Base-by-base conservation (phyloP, 257 asterid genomes). In the Nicotiana tomentosiformis region DNA sequence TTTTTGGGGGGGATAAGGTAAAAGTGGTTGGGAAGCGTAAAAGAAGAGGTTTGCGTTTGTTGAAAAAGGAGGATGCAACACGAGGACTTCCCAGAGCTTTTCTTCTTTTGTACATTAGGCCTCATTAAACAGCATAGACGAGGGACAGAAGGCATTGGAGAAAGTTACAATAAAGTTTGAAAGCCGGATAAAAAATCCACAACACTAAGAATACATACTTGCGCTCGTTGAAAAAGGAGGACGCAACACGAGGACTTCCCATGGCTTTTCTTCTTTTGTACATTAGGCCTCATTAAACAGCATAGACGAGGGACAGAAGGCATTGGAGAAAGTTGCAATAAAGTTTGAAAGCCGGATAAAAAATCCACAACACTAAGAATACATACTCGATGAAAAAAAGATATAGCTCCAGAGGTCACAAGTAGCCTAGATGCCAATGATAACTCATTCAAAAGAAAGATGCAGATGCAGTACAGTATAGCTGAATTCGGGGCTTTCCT, bases 391-490 rank as follows among this genome's bases (percentile, higher is more conserved):
- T 70, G 35, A 70, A n/a, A 69, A 37, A 9, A 69, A 39, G 57
- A 69, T 3, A 69, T 14, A 6, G 18, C 79, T 46, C 37, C 79
- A 46, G 51, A 46, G 58, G 79, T 23, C 78, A 35, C 30, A 18
- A 35, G 55, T 18, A 49, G n/a, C 55, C 11, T 68, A n/a, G 2
- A 39, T 16, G 12, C 78, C 78, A 69, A 39, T n/a, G 11, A 69
- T 10, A 69, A 10, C 78, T 69, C n/a, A 69, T 69, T 69, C 78
- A 69, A 69, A 69, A 39, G 78, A 69, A 69, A 39, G 58, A 16
- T 37, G 56, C 58, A 39, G 58, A 16, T 37, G 56, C 58, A 37
- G 33, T 69, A n/a, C 33, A 10, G 11, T 20, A 39, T 10, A n/a
- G n/a, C 33, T 69, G 35, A 39, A n/a, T 11, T 69, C 57, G 10